Percentiles rank a stretch among this genome's conserved stretches.
Evolutionary conservation across 257 asterid genomes (phyloP).

Genomic region (Solanum pinnatisectum): DNA sequence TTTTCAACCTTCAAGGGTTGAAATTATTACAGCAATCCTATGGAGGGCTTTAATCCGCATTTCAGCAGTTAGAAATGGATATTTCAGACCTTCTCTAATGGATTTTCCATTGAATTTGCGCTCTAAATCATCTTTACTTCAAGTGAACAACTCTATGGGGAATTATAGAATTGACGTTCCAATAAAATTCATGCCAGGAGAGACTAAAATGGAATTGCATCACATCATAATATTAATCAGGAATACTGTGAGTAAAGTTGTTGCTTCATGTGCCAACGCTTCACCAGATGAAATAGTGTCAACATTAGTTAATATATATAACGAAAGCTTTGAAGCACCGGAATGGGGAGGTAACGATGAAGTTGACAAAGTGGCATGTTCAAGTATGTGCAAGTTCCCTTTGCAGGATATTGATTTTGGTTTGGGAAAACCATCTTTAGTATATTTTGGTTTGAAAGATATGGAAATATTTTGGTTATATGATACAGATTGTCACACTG

Average conservation of each 20-base stretch:
- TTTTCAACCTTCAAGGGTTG: not conserved
- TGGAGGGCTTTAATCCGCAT: not conserved
- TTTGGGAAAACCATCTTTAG: not conserved
- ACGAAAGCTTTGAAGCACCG: not conserved
- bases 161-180: not conserved
- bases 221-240: not conserved
- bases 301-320: not conserved
- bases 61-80: not conserved
- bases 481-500: not conserved
- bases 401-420: not conserved
- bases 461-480: not conserved
- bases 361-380: not conserved
- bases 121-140: not conserved
- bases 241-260: not conserved
- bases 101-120: not conserved
- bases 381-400: not conserved
- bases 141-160: not conserved
- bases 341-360: not conserved
- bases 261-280: not conserved
- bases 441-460: not conserved
- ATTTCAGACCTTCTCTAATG: not conserved
- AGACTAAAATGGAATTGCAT: not conserved
- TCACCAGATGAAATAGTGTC: not conserved
- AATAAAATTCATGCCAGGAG: not conserved
- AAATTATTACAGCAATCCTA: not conserved